These are phyloP conservation scores for Schoenoplectus tabernaemontani DNA, from an alignment of 202 grass and related monocot genomes.

Conservation along the genomic window DNA sequence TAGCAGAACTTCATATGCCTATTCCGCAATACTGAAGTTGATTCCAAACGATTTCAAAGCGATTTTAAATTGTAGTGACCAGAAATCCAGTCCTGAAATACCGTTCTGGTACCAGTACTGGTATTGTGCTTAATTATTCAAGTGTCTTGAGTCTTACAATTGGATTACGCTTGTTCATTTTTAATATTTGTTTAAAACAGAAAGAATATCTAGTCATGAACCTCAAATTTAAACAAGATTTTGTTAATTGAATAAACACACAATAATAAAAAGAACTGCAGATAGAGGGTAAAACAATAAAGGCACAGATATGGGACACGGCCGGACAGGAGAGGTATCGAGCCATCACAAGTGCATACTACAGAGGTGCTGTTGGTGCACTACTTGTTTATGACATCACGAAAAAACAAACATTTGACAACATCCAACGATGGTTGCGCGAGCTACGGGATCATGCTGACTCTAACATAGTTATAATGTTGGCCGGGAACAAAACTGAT, in stretches of 20 bases:
- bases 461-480: constrained; percentile 75
- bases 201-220: background rate
- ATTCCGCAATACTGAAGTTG: background rate
- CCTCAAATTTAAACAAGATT: background rate
- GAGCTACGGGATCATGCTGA: constrained; percentile 84
- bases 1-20: background rate
- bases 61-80: background rate
- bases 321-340: constrained; percentile 91
- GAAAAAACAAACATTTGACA: constrained; percentile 83
- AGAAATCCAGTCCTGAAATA: background rate
- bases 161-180: background rate
- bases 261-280: constrained; percentile 23
- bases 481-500: constrained; percentile 76
- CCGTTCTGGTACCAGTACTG: background rate
- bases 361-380: constrained; percentile 69
- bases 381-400: constrained; percentile 80
- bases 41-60: background rate
- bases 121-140: too few species aligned
- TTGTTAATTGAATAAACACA: background rate
- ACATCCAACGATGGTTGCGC: constrained; percentile 73
- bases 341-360: constrained; percentile 87
- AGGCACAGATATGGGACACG: constrained; percentile 93
- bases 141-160: too few species aligned
- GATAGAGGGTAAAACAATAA: constrained; percentile 75
- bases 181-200: background rate